Base-by-base conservation (phyloP, 1,139 yeast genomes). In the Saccharomyces pastorianus region DNA sequence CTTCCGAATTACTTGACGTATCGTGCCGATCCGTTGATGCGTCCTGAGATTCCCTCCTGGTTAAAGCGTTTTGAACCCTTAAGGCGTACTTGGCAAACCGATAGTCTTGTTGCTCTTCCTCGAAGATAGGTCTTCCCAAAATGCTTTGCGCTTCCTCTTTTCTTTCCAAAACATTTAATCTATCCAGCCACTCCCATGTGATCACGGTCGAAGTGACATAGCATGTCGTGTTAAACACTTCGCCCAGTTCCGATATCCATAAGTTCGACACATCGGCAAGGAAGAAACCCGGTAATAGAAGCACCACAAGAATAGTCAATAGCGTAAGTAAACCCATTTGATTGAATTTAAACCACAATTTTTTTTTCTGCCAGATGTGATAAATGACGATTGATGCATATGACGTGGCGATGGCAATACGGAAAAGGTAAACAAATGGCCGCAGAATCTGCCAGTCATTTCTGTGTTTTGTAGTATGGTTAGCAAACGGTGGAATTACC, bases 121-220 rank as follows among this genome's bases (percentile, higher is more conserved):
- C 93, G 65, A 83, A 86, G 49, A 86, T 80, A 41, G 84, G 81
- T 58, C 96, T 74, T 0, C 97, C 97, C 51, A 89, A 71, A 1
- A 89, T 82, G 1, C 96, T 95, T 55, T 82, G 84, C 52, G 84
- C 83, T 61, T 88, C 95, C 57, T 80, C 80, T n/a, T 76, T 76
- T 60, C 80, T 80, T 72, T 84, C 85, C 29, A 84, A 71, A 13
- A 77, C 72, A 56, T 80, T 79, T 53, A 85, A 78, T 58, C 88
- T 77, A 64, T 87, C 89, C 58, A 88, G 80, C 95, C 96, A 88
- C 69, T 85, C 95, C 95, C 96, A 88, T 0, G 88, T 89, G 17
- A 86, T 77, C 5, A 87, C 86, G 48, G 87, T 87, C 52, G 88
- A 79, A 29, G 85, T 76, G n/a, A 86, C 83, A 65, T 84, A 86